Conservation (phyloP, 257 asterid genomes). For the Solanum piurae region DNA sequence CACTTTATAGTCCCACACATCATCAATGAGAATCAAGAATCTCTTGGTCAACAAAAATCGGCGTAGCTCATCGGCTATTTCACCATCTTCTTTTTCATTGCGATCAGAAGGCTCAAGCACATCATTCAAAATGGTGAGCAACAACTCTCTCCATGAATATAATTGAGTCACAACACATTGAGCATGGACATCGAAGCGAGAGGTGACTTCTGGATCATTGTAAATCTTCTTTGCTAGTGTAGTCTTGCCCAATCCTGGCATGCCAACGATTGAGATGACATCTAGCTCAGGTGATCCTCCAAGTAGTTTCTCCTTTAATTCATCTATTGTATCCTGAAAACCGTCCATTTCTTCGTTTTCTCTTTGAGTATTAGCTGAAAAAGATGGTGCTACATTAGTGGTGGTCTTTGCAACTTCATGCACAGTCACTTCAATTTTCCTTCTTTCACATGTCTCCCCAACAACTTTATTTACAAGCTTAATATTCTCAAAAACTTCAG, state of each 20-base stretch:
- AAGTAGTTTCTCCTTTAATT: not conserved
- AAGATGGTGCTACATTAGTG: not conserved
- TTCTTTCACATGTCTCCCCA: not conserved
- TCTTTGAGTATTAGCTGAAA: not conserved
- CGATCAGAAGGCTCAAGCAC: not conserved
- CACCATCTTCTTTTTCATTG: not conserved
- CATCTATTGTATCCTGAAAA: not conserved
- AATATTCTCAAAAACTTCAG: not conserved
- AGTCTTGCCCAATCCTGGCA: not conserved
- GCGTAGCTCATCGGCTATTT: not conserved
- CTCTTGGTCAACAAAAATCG: not conserved
- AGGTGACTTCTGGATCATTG: not conserved
- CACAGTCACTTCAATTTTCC: not conserved
- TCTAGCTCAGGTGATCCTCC: not conserved
- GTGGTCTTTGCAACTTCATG: not conserved
- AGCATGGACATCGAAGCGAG: not conserved
- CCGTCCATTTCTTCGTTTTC: not conserved
- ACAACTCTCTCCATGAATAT: not conserved
- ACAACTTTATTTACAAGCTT: not conserved
- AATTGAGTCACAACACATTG: constrained; percentile 1
- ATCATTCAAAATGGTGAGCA: not conserved
- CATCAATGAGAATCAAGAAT: not conserved
- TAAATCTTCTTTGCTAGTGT: not conserved
- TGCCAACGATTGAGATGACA: not conserved
- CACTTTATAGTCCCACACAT: not conserved